Percentiles rank a stretch among this genome's conserved stretches.
phyloP scores from a whole-genome alignment of 1,139 yeast species.

The Blastobotrys indianensis region DNA sequence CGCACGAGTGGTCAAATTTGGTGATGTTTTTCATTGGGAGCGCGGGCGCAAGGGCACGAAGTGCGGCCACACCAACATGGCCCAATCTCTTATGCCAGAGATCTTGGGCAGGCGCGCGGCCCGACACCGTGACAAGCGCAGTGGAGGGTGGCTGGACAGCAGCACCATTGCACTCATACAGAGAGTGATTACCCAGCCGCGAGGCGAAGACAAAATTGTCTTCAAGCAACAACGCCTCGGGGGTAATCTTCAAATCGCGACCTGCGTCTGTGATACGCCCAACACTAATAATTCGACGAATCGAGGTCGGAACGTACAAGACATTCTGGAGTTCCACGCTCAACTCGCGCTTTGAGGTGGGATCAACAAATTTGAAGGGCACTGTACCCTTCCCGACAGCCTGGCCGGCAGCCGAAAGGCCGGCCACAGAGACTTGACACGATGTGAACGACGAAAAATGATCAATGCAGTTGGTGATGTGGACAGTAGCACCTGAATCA shows the following conservation, averaged over 20 bases:
- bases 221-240: no score
- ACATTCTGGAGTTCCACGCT: background rate
- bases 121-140: no score
- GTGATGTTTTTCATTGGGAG: no score
- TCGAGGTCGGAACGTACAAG: background rate
- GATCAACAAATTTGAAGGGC: background rate
- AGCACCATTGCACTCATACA: no score
- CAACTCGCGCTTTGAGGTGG: background rate
- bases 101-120: no score
- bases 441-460: background rate
- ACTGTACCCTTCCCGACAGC: background rate
- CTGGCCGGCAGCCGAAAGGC: background rate
- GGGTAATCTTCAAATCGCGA: no score
- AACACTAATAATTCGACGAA: background rate
- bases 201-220: no score
- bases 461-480: background rate
- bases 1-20: background rate
- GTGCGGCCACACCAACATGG: no score
- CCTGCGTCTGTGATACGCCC: background rate
- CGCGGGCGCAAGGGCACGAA: no score
- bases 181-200: no score
- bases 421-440: background rate
- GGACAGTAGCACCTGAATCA: slow-evolving; percentile 1
- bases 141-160: no score
- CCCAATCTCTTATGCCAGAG: no score